Evolutionary conservation across 768 basidiomycete genomes (phyloP), one percentile per base, ranked within the genome.

Genomic region (Amanita exitialis): DNA sequence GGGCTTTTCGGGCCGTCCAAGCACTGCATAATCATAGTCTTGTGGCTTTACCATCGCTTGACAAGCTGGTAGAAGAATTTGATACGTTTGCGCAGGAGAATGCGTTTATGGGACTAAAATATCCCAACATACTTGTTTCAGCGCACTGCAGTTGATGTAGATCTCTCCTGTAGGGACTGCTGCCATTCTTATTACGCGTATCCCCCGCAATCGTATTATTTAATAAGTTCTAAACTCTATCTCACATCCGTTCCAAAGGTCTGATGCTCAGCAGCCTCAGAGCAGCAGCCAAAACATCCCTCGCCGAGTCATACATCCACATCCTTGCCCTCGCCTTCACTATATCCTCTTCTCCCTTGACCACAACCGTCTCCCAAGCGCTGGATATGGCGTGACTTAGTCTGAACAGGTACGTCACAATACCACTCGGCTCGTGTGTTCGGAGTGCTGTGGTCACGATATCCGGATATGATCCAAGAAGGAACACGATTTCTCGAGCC

Each of bases 391-490:
- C 83, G 59, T 96, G 95, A 39, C 82, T 80, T 30, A 97, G 73
- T 57, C 80, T 77, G 72, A 96, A 94, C 41, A 82, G 81, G 63
- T 82, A 99, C 4, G 90, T 94, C 54, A 96, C 92, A 8, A 99
- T 79, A 0, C 87, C 87, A 53, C 86, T 88, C 6, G 95, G 91
- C 66, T 97, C 93, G 58, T 86, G 83, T 16, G 80, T 85, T 66
- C 82, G 82, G 61, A 92, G 67, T 9, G 95, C 94, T 1, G 80
- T 82, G 59, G 83, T 82, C 42, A 98, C 90, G 23, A 93, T 85
- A 59, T 93, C 90, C 1, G 94, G 94, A 72, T 96, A 98, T 21
- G 82, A 75, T 3, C 90, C 87, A 38, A 96, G 76, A n/a, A 94
- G 72, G 69, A 90, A 82, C 18, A 80, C 75, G 60, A 96, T 89